phyloP scores from a whole-genome alignment of 768 basidiomycete genomes.

The Gymnopilus junonius region DNA sequence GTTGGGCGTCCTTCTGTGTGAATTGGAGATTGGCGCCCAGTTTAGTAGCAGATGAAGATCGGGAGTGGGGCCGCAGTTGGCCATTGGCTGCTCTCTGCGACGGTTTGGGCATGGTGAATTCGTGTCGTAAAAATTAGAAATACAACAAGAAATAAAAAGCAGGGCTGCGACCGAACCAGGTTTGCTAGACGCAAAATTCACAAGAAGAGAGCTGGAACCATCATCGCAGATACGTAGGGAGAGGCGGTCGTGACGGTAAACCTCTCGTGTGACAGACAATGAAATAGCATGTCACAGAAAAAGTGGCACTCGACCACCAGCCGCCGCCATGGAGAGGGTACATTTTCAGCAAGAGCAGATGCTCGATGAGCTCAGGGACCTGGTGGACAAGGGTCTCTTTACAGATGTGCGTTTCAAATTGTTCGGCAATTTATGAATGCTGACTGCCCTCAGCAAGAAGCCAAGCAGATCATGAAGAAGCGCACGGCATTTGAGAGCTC shows the following conservation, averaged over 20 bases:
- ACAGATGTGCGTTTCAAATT: constrained; percentile 57
- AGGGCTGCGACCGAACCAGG: background rate
- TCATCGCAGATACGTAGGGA: background rate
- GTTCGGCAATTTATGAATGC: background rate
- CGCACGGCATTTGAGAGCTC: constrained; percentile 84
- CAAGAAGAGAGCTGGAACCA: background rate
- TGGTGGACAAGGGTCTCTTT: constrained; percentile 85
- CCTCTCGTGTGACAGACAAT: background rate
- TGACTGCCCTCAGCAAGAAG: constrained; percentile 59
- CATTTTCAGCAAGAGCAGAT: constrained; percentile 95
- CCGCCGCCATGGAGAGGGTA: constrained; percentile 80
- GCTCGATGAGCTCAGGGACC: constrained; percentile 94
- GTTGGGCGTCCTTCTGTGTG: constrained; percentile 63
- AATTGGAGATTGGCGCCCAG: constrained; percentile 65
- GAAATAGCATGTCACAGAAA: background rate
- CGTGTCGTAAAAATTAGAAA: background rate
- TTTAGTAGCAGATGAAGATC: constrained; percentile 65
- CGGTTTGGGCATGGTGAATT: constrained; percentile 41
- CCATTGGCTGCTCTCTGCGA: constrained; percentile 50
- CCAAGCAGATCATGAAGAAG: constrained; percentile 83
- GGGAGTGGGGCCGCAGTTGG: constrained; percentile 63
- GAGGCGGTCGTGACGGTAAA: background rate
- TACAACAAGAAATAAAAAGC: background rate
- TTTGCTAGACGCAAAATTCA: background rate
- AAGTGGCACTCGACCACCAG: background rate